phyloP scores from a whole-genome alignment of 2,329 filamentous ascomycete species.

The Arthrobotrys sinensis region DNA sequence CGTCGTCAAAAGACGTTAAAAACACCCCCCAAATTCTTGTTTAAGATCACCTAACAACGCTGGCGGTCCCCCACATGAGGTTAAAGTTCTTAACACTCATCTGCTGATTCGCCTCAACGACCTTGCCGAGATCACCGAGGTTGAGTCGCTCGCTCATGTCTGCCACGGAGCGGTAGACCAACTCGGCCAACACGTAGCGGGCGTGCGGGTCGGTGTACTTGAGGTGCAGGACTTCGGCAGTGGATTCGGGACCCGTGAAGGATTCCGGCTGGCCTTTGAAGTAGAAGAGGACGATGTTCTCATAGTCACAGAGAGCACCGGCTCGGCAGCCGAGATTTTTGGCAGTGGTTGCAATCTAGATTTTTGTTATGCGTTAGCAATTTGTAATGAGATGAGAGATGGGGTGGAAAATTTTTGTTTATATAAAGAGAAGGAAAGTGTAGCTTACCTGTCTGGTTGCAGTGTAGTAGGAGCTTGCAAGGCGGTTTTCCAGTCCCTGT shows the following conservation, averaged over 20 bases:
- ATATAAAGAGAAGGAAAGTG: constrained; percentile 31
- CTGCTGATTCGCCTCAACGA: constrained; percentile 59
- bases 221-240: constrained; percentile 58
- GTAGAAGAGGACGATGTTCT: constrained; percentile 60
- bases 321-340: constrained; percentile 57
- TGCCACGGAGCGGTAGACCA: constrained; percentile 57
- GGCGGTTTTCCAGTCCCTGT: constrained; percentile 40
- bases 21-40: background rate
- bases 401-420: background rate
- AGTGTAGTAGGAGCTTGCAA: constrained; percentile 51
- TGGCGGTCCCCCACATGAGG: constrained; percentile 55
- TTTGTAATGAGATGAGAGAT: constrained; percentile 20
- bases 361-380: constrained; percentile 42
- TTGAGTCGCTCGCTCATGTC: constrained; percentile 59
- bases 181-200: constrained; percentile 58
- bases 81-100: constrained; percentile 59
- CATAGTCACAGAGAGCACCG: constrained; percentile 60
- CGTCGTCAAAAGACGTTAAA: background rate
- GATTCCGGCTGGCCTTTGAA: constrained; percentile 59
- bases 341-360: constrained; percentile 50
- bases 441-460: constrained; percentile 58
- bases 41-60: constrained; percentile 49
- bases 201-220: constrained; percentile 58
- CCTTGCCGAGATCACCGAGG: constrained; percentile 56
- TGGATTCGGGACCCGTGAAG: constrained; percentile 55